phyloP scores from a whole-genome alignment of 345 rosid species.

The Kernera saxatilis region DNA sequence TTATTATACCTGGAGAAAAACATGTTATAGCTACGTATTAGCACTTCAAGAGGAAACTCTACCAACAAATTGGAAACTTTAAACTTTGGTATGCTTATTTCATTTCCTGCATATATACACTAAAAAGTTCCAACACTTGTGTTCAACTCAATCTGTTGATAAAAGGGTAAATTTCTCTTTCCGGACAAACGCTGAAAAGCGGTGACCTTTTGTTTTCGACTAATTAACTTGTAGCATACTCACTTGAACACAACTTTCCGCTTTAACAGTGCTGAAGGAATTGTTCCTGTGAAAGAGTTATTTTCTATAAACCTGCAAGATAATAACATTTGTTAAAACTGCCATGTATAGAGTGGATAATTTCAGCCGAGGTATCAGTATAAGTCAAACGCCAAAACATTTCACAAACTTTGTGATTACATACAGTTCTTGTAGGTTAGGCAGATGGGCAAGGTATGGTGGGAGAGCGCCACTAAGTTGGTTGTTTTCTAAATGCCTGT shows the following conservation, averaged over 20 bases:
- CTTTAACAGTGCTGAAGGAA: slow-evolving; percentile 54
- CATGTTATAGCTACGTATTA: background rate
- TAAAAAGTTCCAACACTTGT: background rate
- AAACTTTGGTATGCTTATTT: background rate
- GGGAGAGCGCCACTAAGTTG: slow-evolving; percentile 72
- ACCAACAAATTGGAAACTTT: background rate
- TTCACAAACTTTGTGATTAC: slow-evolving; percentile 15
- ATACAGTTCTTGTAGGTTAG: slow-evolving; percentile 74
- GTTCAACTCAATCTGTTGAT: background rate
- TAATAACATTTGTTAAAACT: background rate
- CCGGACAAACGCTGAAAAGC: background rate
- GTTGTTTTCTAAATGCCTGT: slow-evolving; percentile 96
- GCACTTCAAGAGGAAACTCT: background rate
- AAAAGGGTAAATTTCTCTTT: background rate
- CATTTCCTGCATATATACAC: background rate
- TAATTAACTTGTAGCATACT: slow-evolving; percentile 36
- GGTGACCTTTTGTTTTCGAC: background rate
- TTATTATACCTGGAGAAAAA: slow-evolving; percentile 50
- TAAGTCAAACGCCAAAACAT: background rate
- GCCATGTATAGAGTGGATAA: background rate
- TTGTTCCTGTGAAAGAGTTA: slow-evolving; percentile 71
- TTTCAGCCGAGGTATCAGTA: background rate
- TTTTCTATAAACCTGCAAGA: slow-evolving; percentile 69
- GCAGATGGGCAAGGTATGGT: slow-evolving; percentile 54
- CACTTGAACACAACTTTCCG: slow-evolving; percentile 61